phyloP scores from a whole-genome alignment of 2,329 filamentous ascomycete genomes.

The Penicillium freii region DNA sequence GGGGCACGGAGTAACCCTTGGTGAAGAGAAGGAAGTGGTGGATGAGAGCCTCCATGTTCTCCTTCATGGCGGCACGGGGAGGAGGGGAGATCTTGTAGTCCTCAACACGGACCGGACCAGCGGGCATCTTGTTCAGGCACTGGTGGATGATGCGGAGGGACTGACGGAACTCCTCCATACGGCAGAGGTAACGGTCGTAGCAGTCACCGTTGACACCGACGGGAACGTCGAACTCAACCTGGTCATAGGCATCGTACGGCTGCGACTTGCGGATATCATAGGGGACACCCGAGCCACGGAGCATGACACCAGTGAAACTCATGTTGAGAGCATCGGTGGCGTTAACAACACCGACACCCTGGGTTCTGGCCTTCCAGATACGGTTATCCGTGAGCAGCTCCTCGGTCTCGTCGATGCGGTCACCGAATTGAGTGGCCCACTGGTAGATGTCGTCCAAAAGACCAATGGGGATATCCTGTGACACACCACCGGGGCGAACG shows the following conservation, averaged over 20 bases:
- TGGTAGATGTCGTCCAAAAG: conserved; percentile 99
- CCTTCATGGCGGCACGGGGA: conserved; percentile 97
- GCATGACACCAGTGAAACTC: conserved; percentile 95
- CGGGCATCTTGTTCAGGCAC: conserved; percentile 98
- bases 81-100: conserved; percentile 98
- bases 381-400: conserved; percentile 98
- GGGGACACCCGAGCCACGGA: conserved; percentile 91
- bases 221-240: conserved; percentile 97
- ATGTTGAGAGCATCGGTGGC: conserved; percentile 96
- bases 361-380: conserved; percentile 94
- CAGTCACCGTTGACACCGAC: conserved; percentile 97
- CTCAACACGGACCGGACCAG: conserved; percentile 89
- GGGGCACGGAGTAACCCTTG: conserved; percentile 95
- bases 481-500: conserved; percentile 91
- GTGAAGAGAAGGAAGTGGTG: conserved; percentile 99
- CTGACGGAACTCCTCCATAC: conserved; percentile 99
- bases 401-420: conserved; percentile 97
- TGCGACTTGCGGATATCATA: conserved; percentile 96
- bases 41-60: conserved; percentile 99
- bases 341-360: conserved; percentile 85
- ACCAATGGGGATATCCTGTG: conserved; percentile 89
- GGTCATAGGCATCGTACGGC: conserved; percentile 95
- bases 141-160: conserved; percentile 98
- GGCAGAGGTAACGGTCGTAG: conserved; percentile 98
- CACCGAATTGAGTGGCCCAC: conserved; percentile 98